Evolutionary conservation across 805 yeast genomes (phyloP).

Genomic region (Zygosaccharomyces rouxii): DNA sequence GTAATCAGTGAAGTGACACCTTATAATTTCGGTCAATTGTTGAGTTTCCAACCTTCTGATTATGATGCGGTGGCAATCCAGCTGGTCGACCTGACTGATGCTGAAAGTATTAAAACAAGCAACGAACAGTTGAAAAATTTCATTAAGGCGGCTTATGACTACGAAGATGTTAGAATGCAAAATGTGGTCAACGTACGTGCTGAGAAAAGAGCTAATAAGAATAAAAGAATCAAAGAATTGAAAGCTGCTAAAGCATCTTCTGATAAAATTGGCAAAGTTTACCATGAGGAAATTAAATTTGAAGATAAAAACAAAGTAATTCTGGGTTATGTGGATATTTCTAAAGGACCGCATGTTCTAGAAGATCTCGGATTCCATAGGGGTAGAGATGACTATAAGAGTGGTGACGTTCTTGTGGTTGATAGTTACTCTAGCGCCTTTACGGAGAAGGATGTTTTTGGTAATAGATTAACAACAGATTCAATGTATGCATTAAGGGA

Average conservation of each 20-base stretch:
- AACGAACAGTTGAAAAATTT: constrained; percentile 25
- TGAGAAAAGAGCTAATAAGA: constrained; percentile 41
- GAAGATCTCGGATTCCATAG: constrained; percentile 19
- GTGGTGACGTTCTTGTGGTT: constrained; percentile 57
- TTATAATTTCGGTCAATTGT: constrained; percentile 16
- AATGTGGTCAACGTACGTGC: constrained; percentile 37
- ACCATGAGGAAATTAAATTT: constrained; percentile 47
- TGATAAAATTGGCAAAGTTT: constrained; percentile 42
- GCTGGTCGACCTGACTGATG: constrained; percentile 23
- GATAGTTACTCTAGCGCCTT: constrained; percentile 36
- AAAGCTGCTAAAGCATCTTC: constrained; percentile 43
- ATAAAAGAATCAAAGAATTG: constrained; percentile 40
- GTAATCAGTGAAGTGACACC: constrained; percentile 49
- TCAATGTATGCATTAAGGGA: constrained; percentile 37
- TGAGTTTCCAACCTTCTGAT: constrained; percentile 17
- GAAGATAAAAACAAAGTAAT: constrained; percentile 42
- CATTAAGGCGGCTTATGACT: constrained; percentile 43
- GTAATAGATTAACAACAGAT: constrained; percentile 36
- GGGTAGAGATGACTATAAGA: constrained; percentile 29
- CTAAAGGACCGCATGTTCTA: constrained; percentile 35
- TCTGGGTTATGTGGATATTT: constrained; percentile 49
- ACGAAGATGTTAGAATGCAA: constrained; percentile 42
- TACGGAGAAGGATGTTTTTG: constrained; percentile 36
- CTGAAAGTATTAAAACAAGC: constrained; percentile 17
- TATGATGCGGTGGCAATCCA: constrained; percentile 24